These are phyloP conservation scores for Cucumis hystrix DNA, from an alignment of 306 rosid species.

Conservation along the genomic window DNA sequence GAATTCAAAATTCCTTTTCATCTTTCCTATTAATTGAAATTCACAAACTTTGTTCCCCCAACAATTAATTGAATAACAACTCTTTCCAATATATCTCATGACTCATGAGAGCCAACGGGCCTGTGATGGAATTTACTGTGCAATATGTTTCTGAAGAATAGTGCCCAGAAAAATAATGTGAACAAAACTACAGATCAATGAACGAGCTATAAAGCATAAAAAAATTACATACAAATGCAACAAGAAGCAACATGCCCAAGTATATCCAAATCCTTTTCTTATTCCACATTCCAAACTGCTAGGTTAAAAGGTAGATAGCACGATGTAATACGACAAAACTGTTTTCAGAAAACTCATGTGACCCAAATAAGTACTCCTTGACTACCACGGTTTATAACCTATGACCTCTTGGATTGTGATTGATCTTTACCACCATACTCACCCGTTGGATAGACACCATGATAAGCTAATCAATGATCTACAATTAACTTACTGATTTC, in stretches of 20 bases:
- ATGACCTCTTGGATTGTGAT: background rate
- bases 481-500: constrained; percentile 54
- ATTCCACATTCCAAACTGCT: background rate
- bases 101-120: background rate
- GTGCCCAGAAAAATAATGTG: background rate
- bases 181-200: background rate
- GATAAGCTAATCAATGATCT: background rate
- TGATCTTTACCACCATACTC: background rate
- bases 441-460: background rate
- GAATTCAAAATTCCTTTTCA: background rate
- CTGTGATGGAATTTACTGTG: background rate
- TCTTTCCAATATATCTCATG: background rate
- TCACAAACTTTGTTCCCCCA: no score
- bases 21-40: background rate
- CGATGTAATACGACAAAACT: background rate
- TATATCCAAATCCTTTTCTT: background rate
- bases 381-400: background rate
- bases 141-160: background rate
- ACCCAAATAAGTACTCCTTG: background rate
- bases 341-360: background rate
- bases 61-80: background rate
- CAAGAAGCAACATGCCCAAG: background rate
- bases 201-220: background rate
- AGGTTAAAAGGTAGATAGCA: background rate
- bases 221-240: background rate